These are phyloP conservation scores for Pyrus pyrifolia DNA, from an alignment of 306 rosid species.

Conservation along the genomic window DNA sequence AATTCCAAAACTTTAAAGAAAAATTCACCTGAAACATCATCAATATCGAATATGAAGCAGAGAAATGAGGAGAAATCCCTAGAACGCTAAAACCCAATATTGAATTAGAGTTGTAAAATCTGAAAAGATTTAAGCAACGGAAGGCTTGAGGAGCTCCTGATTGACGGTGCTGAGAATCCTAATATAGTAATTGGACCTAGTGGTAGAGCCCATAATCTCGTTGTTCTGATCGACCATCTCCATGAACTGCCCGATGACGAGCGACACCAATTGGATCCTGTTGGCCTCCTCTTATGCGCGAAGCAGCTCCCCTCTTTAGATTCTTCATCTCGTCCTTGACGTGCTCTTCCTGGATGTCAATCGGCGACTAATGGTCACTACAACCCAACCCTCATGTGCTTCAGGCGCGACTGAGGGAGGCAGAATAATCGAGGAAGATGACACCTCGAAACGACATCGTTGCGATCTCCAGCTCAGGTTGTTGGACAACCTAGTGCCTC, in stretches of 20 bases:
- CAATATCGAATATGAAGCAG: neutral
- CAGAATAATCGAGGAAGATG: no score
- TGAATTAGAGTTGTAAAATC: neutral
- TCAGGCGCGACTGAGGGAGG: no score
- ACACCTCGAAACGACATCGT: no score
- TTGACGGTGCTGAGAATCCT: conserved; percentile 88
- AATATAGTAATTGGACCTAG: conserved; percentile 91
- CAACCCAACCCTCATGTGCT: no score
- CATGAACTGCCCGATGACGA: conserved; percentile 94
- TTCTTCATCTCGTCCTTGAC: conserved; percentile 93
- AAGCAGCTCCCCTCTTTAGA: conserved; percentile 79
- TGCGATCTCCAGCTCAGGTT: no score
- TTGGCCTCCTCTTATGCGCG: conserved; percentile 96
- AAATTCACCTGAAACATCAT: neutral
- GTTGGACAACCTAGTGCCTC: no score
- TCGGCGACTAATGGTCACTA: neutral
- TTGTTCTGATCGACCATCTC: conserved; percentile 95
- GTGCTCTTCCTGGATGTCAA: conserved; percentile 86
- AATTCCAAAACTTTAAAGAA: neutral
- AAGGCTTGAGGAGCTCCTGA: conserved; percentile 85
- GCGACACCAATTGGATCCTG: conserved; percentile 91
- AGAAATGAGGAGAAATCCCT: neutral
- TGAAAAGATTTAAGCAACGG: conserved; percentile 19
- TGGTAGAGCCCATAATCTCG: conserved; percentile 93
- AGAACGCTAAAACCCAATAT: neutral